Evolutionary conservation across 2,329 filamentous ascomycete genomes (phyloP), one percentile per base, ranked within the genome.

Genomic region (Fusarium subtropicale): DNA sequence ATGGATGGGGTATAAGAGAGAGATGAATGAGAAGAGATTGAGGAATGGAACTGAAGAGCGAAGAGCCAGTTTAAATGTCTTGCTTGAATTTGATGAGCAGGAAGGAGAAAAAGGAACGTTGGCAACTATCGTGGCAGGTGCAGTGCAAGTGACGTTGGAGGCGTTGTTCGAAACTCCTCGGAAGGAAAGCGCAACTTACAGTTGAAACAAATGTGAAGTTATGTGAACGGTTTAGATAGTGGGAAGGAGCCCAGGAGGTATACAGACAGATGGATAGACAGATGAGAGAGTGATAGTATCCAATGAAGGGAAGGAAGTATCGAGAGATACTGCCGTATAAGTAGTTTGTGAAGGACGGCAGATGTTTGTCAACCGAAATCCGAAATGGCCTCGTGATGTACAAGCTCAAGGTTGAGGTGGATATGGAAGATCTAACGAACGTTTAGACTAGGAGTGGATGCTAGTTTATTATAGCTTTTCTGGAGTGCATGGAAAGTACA

Each of bases 51-150:
- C 9, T 44, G 28, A 18, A 41, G 63, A 60, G 68, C 54, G 60
- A 71, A 45, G 42, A 20, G 56, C 30, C 60, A 55, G 53, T 56
- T 71, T 68, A 69, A 59, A 68, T 64, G 58, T 58, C 55, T 70
- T 71, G 60, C 45, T 24, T 28, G 15, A 31, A 41, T 46, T 28
- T 11, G 34, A 65, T 31, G 50, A 38, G 48, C 30, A 36, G 18
- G 18, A 38, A 68, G 51, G 54, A 33, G 64, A 60, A 52, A 47
- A 58, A 67, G 45, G 51, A 50, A 44, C 26, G 26, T 47, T 50
- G 57, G 63, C 20, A 31, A 20, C 34, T 64, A 67, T 69, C 54
- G 38, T 52, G 26, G 60, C 30, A 52, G 38, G 52, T 34, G 33
- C 20, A 31, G 51, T 41, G 20, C 20, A 20, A 53, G 63, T 70